Evolutionary conservation across 2,329 filamentous ascomycete genomes (phyloP).

Genomic region (Neocucurbitaria cava): DNA sequence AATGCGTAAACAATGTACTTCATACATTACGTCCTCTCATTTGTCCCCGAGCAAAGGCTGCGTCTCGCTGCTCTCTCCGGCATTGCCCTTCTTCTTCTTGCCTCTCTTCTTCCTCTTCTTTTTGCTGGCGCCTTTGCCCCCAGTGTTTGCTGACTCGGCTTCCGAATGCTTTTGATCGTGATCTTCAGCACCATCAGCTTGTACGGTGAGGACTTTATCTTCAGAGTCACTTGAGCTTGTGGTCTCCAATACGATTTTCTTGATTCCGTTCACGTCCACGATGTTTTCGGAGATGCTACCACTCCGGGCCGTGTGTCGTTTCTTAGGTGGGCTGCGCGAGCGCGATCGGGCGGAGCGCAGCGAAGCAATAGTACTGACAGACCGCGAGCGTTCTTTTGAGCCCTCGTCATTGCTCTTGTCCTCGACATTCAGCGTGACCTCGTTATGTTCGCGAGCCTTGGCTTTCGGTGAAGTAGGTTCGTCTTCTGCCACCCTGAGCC

Average conservation of each 20-base stretch:
- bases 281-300: slow-evolving; percentile 82
- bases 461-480: slow-evolving; percentile 35
- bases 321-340: slow-evolving; percentile 34
- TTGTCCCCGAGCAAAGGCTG: slow-evolving; percentile 40
- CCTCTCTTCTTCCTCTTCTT: slow-evolving; percentile 48
- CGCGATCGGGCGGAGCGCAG: slow-evolving; percentile 34
- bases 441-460: slow-evolving; percentile 13
- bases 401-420: slow-evolving; percentile 14
- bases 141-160: slow-evolving; percentile 26
- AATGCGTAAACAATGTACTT: neutral
- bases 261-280: slow-evolving; percentile 75
- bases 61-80: slow-evolving; percentile 35
- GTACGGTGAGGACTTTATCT: slow-evolving; percentile 22
- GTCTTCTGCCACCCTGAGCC: slow-evolving; percentile 20
- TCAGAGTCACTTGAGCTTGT: slow-evolving; percentile 62
- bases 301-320: slow-evolving; percentile 65
- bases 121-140: slow-evolving; percentile 32
- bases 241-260: slow-evolving; percentile 77
- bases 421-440: slow-evolving; percentile 25
- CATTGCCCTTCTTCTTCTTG: slow-evolving; percentile 46
- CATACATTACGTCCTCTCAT: slow-evolving; percentile 1
- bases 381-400: slow-evolving; percentile 21
- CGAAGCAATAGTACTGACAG: slow-evolving; percentile 44
- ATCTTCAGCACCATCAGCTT: slow-evolving; percentile 33
- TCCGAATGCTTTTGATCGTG: slow-evolving; percentile 30